Percentiles rank a stretch among this genome's conserved stretches.
Evolutionary conservation across 2,329 filamentous ascomycete species (phyloP).

Genomic region (Trichophyton benhamiae): DNA sequence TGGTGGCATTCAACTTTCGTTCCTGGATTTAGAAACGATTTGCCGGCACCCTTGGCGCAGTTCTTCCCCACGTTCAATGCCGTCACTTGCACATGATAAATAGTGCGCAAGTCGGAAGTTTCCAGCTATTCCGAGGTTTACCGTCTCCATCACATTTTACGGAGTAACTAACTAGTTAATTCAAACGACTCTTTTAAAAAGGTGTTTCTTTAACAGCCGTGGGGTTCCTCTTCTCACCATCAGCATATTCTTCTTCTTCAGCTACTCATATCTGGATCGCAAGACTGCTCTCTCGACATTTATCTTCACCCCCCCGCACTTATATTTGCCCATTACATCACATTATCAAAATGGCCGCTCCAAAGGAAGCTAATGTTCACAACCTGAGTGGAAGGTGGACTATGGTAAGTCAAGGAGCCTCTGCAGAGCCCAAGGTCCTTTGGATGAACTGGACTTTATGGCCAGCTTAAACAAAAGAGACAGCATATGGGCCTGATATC

Average conservation of each 20-base stretch:
- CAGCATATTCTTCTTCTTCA: neutral
- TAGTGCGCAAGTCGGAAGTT: neutral
- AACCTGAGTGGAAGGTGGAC: conserved; percentile 58
- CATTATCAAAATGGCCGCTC: conserved; percentile 52
- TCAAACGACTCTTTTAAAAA: neutral
- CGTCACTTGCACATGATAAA: conserved; percentile 5
- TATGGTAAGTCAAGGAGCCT: conserved; percentile 43
- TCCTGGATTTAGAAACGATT: neutral
- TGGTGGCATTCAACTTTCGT: neutral
- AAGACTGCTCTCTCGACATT: neutral
- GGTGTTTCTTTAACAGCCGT: neutral
- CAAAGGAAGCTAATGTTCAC: conserved; percentile 51
- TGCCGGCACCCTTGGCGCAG: neutral
- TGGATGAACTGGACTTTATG: neutral
- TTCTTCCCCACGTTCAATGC: neutral
- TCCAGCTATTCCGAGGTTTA: neutral
- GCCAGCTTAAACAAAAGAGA: neutral
- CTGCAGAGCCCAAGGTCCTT: neutral
- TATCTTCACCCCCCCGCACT: neutral
- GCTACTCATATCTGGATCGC: neutral
- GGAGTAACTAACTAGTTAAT: neutral
- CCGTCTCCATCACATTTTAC: conserved; percentile 5
- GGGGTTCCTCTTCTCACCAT: neutral
- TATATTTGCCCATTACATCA: conserved; percentile 11
- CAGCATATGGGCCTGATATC: neutral